A percentile compares a stretch with the other conserved stretches of the same genome.
phyloP scores from a whole-genome alignment of 176 grass and related monocot genomes.

The Leersia perrieri region DNA sequence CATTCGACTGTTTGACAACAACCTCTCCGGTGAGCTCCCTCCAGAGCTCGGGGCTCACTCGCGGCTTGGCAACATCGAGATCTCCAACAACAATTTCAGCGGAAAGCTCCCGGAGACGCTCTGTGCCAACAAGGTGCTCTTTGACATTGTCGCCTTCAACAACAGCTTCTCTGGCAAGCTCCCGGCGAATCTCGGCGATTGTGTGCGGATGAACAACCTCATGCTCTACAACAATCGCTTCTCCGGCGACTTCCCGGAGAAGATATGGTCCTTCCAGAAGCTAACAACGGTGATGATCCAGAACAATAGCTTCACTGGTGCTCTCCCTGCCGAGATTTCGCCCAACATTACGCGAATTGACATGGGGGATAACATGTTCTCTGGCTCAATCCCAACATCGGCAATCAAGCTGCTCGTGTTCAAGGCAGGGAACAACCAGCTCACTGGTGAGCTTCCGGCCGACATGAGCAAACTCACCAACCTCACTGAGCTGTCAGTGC shows the following conservation, averaged over 20 bases:
- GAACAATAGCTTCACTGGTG: constrained; percentile 59
- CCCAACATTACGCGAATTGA: constrained; percentile 47
- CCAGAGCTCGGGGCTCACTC: constrained; percentile 65
- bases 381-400: constrained; percentile 43
- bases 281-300: constrained; percentile 54
- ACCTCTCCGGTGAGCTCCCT: constrained; percentile 54
- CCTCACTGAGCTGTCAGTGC: constrained; percentile 27
- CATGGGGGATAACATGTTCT: constrained; percentile 60
- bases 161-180: constrained; percentile 58
- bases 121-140: constrained; percentile 41
- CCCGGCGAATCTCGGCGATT: constrained; percentile 40
- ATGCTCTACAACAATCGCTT: constrained; percentile 69
- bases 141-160: constrained; percentile 51
- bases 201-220: constrained; percentile 22
- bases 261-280: constrained; percentile 43
- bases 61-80: constrained; percentile 49
- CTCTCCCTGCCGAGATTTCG: constrained; percentile 35
- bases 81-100: constrained; percentile 48
- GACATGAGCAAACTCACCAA: constrained; percentile 40
- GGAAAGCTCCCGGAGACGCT: constrained; percentile 47
- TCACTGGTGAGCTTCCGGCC: constrained; percentile 44
- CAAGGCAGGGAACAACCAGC: constrained; percentile 52
- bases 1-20: constrained; percentile 57
- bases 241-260: constrained; percentile 46
- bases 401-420: constrained; percentile 26